Evolutionary conservation across 306 rosid species (phyloP).

Genomic region (Inga leiocalycina): DNA sequence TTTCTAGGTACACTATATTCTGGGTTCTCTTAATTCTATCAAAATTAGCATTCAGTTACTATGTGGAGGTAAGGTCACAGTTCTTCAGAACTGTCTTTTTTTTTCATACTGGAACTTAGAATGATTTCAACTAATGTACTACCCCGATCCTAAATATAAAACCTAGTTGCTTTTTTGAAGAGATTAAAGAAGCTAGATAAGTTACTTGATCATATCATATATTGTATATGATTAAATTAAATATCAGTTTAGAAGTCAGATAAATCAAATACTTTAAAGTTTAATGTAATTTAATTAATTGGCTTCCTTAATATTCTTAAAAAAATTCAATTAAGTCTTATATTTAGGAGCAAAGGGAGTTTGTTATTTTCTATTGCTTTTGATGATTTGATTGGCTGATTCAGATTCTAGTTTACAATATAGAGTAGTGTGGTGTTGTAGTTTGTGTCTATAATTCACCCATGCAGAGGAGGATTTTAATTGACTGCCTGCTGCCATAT

Average conservation of each 20-base stretch:
- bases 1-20: constrained; percentile 81
- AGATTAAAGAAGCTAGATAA: no score
- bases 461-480: constrained; percentile 23
- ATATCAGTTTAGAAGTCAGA: no score
- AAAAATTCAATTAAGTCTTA: no score
- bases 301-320: no score
- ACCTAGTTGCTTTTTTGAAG: no score
- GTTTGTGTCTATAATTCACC: background rate
- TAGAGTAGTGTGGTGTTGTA: background rate
- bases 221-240: no score
- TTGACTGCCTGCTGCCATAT: background rate
- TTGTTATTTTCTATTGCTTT: constrained; percentile 9
- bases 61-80: constrained; percentile 71
- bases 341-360: no score
- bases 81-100: background rate
- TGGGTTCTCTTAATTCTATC: constrained; percentile 83
- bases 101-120: constrained; percentile 14
- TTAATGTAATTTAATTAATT: no score
- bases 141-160: no score
- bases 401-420: background rate
- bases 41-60: constrained; percentile 90
- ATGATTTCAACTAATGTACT: constrained; percentile 1
- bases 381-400: background rate
- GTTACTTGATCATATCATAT: no score
- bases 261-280: no score